phyloP scores from a whole-genome alignment of 176 grass and related monocot genomes.

The Avena insularis region DNA sequence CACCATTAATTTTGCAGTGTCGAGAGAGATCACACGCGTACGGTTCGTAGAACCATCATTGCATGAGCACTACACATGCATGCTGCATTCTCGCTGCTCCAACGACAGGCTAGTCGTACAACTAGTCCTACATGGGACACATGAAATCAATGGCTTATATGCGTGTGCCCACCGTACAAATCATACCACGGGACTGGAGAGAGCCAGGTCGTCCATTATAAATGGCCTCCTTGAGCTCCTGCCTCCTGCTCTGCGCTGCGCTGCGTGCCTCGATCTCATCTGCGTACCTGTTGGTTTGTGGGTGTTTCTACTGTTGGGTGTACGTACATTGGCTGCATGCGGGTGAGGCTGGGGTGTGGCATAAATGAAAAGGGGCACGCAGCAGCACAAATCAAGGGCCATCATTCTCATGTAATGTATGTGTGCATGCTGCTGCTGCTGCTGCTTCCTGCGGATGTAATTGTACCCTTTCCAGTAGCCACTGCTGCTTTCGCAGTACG shows the following conservation, averaged over 20 bases:
- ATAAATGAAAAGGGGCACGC: slow-evolving; percentile 32
- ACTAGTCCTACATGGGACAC: too few relatives aligned
- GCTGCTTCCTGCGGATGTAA: slow-evolving; percentile 45
- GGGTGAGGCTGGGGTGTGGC: not conserved
- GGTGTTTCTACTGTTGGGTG: slow-evolving; percentile 15
- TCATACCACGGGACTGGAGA: too few relatives aligned
- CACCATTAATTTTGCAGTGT: too few relatives aligned
- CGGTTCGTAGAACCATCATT: too few relatives aligned
- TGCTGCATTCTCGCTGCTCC: too few relatives aligned
- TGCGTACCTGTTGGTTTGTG: slow-evolving; percentile 16
- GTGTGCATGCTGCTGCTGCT: not conserved
- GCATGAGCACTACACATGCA: too few relatives aligned
- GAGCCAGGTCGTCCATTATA: not conserved
- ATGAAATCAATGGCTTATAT: too few relatives aligned
- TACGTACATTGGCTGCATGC: not conserved
- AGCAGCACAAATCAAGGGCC: slow-evolving; percentile 52
- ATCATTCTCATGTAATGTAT: slow-evolving; percentile 47
- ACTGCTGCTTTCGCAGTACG: slow-evolving; percentile 1
- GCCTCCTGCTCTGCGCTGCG: not conserved
- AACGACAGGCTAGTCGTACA: too few relatives aligned
- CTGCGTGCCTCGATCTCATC: slow-evolving; percentile 5
- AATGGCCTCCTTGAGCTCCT: slow-evolving; percentile 33
- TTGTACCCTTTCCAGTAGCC: slow-evolving; percentile 16
- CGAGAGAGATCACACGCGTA: too few relatives aligned
- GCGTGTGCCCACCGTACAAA: too few relatives aligned